phyloP scores from a whole-genome alignment of 371 early-diverging fungal genomes.

The Syncephalastrum sp. region DNA sequence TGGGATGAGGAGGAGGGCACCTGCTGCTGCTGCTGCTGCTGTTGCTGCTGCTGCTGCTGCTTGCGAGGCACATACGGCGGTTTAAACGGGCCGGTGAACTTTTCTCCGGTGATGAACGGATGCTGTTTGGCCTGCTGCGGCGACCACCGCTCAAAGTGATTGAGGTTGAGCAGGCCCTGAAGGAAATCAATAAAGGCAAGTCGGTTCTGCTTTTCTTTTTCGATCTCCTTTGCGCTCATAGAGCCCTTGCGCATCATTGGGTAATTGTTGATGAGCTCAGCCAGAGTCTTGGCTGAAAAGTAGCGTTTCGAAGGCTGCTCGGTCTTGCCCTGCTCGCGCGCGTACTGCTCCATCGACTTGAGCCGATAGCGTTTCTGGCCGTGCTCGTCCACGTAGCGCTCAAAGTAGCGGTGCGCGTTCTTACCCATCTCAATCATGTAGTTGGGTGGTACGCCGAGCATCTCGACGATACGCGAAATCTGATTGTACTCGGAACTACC shows the following conservation, averaged over 20 bases:
- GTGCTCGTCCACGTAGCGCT: conserved; percentile 44
- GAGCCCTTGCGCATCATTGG: conserved; percentile 76
- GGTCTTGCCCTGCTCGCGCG: conserved; percentile 66
- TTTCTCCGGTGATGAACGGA: conserved; percentile 93
- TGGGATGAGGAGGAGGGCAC: conserved; percentile 5
- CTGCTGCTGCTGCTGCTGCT: neutral
- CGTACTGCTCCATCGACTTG: conserved; percentile 82
- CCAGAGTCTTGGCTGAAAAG: conserved; percentile 78
- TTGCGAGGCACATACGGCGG: conserved; percentile 42
- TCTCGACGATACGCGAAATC: conserved; percentile 84
- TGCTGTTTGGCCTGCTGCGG: conserved; percentile 94
- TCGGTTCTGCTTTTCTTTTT: conserved; percentile 75
- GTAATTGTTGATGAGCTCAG: conserved; percentile 84
- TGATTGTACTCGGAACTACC: conserved; percentile 96
- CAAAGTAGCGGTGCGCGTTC: conserved; percentile 81
- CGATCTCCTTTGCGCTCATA: conserved; percentile 66
- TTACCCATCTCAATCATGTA: conserved; percentile 94
- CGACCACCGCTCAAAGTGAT: conserved; percentile 93
- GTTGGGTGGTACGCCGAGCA: conserved; percentile 81
- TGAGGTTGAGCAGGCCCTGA: conserved; percentile 81
- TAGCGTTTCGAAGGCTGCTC: conserved; percentile 93
- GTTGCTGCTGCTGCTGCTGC: conserved; percentile 6
- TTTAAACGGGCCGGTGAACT: conserved; percentile 49
- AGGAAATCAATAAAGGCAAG: conserved; percentile 87
- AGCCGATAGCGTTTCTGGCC: conserved; percentile 64